Conservation (phyloP, 2,329 filamentous ascomycete species). For the Neofusicoccum sp. region DNA sequence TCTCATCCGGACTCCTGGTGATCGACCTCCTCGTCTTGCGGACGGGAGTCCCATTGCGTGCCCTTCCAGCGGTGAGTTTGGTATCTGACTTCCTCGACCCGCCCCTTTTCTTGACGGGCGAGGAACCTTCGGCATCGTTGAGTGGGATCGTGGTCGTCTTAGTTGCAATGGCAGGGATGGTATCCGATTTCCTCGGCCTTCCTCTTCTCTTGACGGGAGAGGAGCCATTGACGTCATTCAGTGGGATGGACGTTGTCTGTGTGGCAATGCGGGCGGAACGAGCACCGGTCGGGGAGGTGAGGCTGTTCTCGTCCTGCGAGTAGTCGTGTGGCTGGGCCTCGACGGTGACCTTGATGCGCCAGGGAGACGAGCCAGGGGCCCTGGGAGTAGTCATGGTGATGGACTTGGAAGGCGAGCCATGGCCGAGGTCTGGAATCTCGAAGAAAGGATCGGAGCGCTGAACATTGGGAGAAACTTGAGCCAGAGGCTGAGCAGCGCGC, state of each 20-base stretch:
- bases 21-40: constrained; percentile 7
- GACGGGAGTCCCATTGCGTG: constrained; percentile 31
- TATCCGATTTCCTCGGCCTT: constrained; percentile 37
- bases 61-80: constrained; percentile 17
- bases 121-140: constrained; percentile 28
- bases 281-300: constrained; percentile 30
- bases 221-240: constrained; percentile 40
- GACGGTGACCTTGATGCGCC: constrained; percentile 52
- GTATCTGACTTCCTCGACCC: constrained; percentile 25
- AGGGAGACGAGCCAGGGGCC: constrained; percentile 42
- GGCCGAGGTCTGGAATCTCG: not conserved
- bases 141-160: constrained; percentile 27
- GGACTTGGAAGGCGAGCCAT: constrained; percentile 43
- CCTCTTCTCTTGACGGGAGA: constrained; percentile 38
- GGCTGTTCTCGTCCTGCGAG: constrained; percentile 30
- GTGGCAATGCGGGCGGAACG: constrained; percentile 29
- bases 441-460: constrained; percentile 10
- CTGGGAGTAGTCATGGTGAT: constrained; percentile 45
- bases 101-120: constrained; percentile 31
- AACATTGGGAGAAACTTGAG: constrained; percentile 5
- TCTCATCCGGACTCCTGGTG: constrained; percentile 1
- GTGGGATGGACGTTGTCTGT: constrained; percentile 40
- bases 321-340: constrained; percentile 42
- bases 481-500: not conserved
- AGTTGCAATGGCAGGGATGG: constrained; percentile 20